Conservation (phyloP, 768 basidiomycete species). For the Termitomyces sp. region DNA sequence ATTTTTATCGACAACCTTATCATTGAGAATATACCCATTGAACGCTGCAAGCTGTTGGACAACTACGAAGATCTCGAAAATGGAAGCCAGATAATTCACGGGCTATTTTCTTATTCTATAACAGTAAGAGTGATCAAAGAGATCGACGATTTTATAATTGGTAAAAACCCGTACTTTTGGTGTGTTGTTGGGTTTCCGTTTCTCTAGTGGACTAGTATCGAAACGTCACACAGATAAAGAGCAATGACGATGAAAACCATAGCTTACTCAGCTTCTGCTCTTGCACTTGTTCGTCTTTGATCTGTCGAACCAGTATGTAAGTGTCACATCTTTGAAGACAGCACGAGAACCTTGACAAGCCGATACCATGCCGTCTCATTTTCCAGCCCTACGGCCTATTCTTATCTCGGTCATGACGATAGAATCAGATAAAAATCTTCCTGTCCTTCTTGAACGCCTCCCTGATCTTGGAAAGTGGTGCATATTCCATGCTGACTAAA, state of each 20-base stretch:
- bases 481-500: background rate
- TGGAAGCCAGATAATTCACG: conserved; percentile 12
- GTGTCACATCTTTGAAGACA: conserved; percentile 18
- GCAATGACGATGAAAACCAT: background rate
- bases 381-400: conserved; percentile 7
- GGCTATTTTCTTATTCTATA: conserved; percentile 11
- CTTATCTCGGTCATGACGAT: conserved; percentile 11
- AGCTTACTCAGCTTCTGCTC: conserved; percentile 6
- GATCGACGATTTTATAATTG: background rate
- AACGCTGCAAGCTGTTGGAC: conserved; percentile 18
- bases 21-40: conserved; percentile 15
- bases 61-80: conserved; percentile 12
- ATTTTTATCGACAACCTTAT: conserved; percentile 11
- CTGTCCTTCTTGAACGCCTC: background rate
- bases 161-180: conserved; percentile 10
- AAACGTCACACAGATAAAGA: no score
- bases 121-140: background rate
- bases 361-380: conserved; percentile 22
- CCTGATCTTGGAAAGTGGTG: background rate
- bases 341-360: conserved; percentile 17
- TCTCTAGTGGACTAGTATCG: conserved; percentile 7
- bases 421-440: conserved; percentile 5
- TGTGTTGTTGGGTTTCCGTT: conserved; percentile 24
- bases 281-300: background rate
- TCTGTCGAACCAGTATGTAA: conserved; percentile 16